A percentile compares a stretch with the other conserved stretches of the same genome.
Evolutionary conservation across 768 basidiomycete species (phyloP).

Genomic region (Rhodotorula sphaerocarpa): DNA sequence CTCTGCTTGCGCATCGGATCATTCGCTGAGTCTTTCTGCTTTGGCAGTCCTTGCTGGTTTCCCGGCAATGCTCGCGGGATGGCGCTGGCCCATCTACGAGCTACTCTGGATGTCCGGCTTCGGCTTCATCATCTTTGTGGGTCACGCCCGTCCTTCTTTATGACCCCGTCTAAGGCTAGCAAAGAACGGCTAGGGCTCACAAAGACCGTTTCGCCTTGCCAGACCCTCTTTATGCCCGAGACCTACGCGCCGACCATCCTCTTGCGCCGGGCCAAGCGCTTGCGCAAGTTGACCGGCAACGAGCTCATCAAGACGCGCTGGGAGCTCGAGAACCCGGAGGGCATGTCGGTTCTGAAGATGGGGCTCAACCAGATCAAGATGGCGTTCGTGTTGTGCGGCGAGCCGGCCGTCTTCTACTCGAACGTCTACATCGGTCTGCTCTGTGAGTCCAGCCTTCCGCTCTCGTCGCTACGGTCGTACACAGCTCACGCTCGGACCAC

Average conservation of each 20-base stretch:
- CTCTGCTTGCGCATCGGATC: not conserved
- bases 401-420: conserved; percentile 42
- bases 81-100: conserved; percentile 44
- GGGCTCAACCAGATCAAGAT: conserved; percentile 34
- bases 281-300: conserved; percentile 45
- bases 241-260: conserved; percentile 44
- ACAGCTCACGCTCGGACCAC: not conserved
- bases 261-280: conserved; percentile 42
- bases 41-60: conserved; percentile 39
- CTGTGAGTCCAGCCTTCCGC: no score
- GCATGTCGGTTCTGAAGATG: not conserved
- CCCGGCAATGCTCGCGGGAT: conserved; percentile 42
- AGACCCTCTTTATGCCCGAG: conserved; percentile 43
- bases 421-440: conserved; percentile 41
- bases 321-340: conserved; percentile 39
- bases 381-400: conserved; percentile 39
- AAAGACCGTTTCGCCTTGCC: no score
- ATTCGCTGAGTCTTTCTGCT: no score
- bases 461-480: not conserved
- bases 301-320: conserved; percentile 36
- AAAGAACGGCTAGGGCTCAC: no score
- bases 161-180: not conserved
- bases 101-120: conserved; percentile 43
- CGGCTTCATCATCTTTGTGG: conserved; percentile 39
- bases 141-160: not conserved